phyloP scores from a whole-genome alignment of 768 basidiomycete species.

The Suillus alpinus region DNA sequence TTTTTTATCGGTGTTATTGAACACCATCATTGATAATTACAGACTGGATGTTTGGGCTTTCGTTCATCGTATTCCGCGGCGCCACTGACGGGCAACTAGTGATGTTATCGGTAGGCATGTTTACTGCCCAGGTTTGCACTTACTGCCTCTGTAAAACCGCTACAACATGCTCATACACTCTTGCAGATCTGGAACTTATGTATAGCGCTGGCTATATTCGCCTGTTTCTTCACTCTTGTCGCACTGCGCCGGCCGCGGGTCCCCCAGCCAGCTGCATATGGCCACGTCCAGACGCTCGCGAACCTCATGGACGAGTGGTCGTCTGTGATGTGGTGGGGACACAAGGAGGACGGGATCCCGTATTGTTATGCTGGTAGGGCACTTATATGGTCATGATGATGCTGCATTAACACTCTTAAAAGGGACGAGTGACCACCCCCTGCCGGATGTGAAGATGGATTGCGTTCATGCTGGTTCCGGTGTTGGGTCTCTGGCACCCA shows the following conservation, averaged over 20 bases:
- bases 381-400: not conserved
- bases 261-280: constrained; percentile 16
- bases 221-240: constrained; percentile 14
- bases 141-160: not conserved
- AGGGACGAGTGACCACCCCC: not conserved
- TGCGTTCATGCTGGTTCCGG: not conserved
- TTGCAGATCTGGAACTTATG: constrained; percentile 26
- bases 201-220: constrained; percentile 18
- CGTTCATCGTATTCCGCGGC: constrained; percentile 16
- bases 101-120: constrained; percentile 21
- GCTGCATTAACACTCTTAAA: constrained; percentile 5
- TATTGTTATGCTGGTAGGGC: constrained; percentile 6
- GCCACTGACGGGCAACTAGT: constrained; percentile 12
- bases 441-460: not conserved
- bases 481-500: not conserved
- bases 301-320: constrained; percentile 21
- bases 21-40: not conserved
- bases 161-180: not conserved
- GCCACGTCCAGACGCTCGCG: constrained; percentile 17
- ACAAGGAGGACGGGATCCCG: constrained; percentile 14
- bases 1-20: not conserved
- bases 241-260: constrained; percentile 4
- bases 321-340: constrained; percentile 20
- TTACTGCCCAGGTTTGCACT: constrained; percentile 21
- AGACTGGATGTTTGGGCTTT: constrained; percentile 34